phyloP scores from a whole-genome alignment of 2,329 filamentous ascomycete genomes.

The Fusarium euwallaceae region DNA sequence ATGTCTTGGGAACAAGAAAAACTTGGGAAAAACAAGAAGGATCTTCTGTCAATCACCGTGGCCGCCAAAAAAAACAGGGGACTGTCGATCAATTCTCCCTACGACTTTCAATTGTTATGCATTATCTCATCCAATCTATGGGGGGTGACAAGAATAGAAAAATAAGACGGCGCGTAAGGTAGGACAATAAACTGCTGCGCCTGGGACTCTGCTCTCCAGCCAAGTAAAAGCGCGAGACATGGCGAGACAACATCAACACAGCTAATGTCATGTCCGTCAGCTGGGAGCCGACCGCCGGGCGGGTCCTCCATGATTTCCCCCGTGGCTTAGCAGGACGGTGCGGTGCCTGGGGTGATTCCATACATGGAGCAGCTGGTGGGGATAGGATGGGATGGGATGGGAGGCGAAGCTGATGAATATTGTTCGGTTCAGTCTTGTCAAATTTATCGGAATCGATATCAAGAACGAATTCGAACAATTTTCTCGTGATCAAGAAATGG shows the following conservation, averaged over 20 bases:
- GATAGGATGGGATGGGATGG: background rate
- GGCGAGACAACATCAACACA: background rate
- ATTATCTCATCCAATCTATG: background rate
- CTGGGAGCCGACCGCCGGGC: conserved; percentile 1
- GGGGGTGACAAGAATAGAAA: conserved; percentile 3
- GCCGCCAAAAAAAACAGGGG: conserved; percentile 25
- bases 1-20: conserved; percentile 20
- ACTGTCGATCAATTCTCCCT: conserved; percentile 29
- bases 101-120: conserved; percentile 5
- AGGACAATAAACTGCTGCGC: background rate
- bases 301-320: conserved; percentile 23
- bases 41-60: conserved; percentile 31
- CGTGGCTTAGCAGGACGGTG: conserved; percentile 32
- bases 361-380: conserved; percentile 8
- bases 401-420: background rate
- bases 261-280: background rate
- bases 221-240: background rate
- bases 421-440: background rate
- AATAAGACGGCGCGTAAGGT: conserved; percentile 4
- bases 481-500: background rate
- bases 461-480: background rate
- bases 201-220: background rate
- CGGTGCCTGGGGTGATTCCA: conserved; percentile 33
- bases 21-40: conserved; percentile 21
- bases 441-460: background rate